phyloP scores from a whole-genome alignment of 2,329 filamentous ascomycete species.

The Diplodia mutila region DNA sequence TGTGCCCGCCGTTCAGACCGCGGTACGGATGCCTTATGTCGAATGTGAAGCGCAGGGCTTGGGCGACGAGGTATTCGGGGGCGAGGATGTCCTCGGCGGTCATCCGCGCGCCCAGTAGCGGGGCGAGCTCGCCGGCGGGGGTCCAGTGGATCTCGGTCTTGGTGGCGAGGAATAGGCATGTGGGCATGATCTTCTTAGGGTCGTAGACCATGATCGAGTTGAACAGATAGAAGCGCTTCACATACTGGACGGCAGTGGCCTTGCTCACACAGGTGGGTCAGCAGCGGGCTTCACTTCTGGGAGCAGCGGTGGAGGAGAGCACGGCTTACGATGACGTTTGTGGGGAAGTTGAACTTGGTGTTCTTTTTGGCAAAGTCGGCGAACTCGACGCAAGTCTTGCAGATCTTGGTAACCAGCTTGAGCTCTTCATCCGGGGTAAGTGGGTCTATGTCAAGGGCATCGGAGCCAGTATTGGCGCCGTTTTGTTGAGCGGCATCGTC shows the following conservation, averaged over 20 bases:
- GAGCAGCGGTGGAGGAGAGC: too few species aligned
- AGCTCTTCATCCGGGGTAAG: conserved; percentile 83
- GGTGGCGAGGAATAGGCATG: conserved; percentile 87
- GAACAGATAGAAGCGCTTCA: conserved; percentile 92
- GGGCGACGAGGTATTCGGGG: conserved; percentile 89
- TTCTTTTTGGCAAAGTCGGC: conserved; percentile 24
- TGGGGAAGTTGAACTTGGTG: conserved; percentile 19
- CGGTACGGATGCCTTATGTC: conserved; percentile 91
- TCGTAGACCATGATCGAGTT: conserved; percentile 97
- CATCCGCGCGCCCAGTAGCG: conserved; percentile 62
- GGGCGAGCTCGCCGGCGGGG: conserved; percentile 67
- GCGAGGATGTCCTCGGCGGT: conserved; percentile 82
- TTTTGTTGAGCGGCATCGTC: conserved; percentile 39
- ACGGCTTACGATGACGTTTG: conserved; percentile 19
- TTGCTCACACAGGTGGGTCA: conserved; percentile 38
- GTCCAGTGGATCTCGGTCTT: conserved; percentile 89
- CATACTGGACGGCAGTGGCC: conserved; percentile 84
- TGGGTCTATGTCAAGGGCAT: conserved; percentile 66
- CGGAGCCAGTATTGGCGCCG: conserved; percentile 38
- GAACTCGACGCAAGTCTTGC: conserved; percentile 60
- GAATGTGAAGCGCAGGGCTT: conserved; percentile 90
- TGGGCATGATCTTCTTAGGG: conserved; percentile 84
- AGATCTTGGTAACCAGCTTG: conserved; percentile 79
- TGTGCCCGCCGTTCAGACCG: conserved; percentile 80
- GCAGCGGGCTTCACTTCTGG: conserved; percentile 35